Evolutionary conservation across 139 green algal species (phyloP).

Genomic region (Chlorella ohadii): DNA sequence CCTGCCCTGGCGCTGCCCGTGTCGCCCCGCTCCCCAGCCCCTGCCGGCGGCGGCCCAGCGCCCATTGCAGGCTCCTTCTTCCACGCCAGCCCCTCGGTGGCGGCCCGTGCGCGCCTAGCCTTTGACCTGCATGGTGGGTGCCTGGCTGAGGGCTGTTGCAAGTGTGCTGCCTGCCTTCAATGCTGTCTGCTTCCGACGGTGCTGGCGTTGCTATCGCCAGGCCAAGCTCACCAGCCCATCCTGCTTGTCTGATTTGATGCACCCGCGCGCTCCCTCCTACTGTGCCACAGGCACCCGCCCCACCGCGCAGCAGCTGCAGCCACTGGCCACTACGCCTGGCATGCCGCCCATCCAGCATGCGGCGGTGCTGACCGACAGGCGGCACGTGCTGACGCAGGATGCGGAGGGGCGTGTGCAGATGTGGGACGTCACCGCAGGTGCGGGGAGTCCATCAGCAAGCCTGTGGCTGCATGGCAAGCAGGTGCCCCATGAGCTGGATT

Average conservation of each 20-base stretch:
- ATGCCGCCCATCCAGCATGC: constrained; percentile 37
- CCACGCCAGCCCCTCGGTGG: constrained; percentile 23
- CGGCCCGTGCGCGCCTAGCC: constrained; percentile 3
- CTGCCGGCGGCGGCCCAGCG: not conserved
- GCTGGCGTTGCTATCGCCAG: no score
- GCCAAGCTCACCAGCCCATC: not conserved
- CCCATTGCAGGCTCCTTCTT: constrained; percentile 6
- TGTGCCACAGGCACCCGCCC: not conserved
- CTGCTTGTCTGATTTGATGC: no score
- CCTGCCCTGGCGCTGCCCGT: not conserved
- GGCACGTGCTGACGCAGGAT: constrained; percentile 81
- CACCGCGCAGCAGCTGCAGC: constrained; percentile 26
- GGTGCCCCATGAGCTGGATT: no score
- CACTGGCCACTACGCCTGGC: not conserved
- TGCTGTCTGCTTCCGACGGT: no score
- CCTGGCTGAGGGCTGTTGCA: not conserved
- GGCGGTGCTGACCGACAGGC: constrained; percentile 64
- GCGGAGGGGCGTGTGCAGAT: constrained; percentile 62
- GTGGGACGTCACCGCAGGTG: constrained; percentile 78
- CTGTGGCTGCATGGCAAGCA: no score
- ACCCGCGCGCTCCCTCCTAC: not conserved
- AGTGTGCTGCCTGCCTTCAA: no score
- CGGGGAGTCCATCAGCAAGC: no score
- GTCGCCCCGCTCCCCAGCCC: constrained; percentile 5
- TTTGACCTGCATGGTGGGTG: constrained; percentile 24